Percentiles rank a stretch among this genome's conserved stretches.
These are phyloP conservation scores for Lentinula raphanica DNA, from an alignment of 768 basidiomycete genomes.

Conservation along the genomic window DNA sequence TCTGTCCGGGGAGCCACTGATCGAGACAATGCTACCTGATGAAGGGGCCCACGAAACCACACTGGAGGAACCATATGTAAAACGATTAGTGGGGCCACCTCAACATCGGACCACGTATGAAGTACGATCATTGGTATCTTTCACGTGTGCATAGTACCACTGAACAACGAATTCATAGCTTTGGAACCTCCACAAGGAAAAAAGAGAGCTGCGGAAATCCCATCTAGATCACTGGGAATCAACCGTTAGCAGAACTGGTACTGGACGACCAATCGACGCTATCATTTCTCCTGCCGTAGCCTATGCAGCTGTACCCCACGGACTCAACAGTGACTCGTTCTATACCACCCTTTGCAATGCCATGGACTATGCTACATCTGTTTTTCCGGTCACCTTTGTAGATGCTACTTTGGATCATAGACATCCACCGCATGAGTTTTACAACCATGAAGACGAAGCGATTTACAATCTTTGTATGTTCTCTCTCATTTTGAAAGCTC, in stretches of 20 bases:
- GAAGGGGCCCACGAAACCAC: slow-evolving; percentile 17
- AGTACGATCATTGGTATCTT: background rate
- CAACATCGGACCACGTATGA: slow-evolving; percentile 23
- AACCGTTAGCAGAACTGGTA: slow-evolving; percentile 47
- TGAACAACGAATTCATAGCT: slow-evolving; percentile 22
- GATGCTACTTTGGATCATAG: slow-evolving; percentile 49
- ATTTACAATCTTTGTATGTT: slow-evolving; percentile 48
- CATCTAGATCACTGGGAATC: slow-evolving; percentile 63
- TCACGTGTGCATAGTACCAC: background rate
- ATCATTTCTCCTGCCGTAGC: slow-evolving; percentile 64
- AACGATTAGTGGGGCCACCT: slow-evolving; percentile 2
- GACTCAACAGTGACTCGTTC: slow-evolving; percentile 36
- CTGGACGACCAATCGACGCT: slow-evolving; percentile 71
- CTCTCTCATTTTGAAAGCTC: too few relatives aligned
- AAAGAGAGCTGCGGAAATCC: slow-evolving; percentile 43
- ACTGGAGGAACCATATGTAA: slow-evolving; percentile 6
- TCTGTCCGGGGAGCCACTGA: slow-evolving; percentile 50
- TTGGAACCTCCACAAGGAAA: slow-evolving; percentile 60
- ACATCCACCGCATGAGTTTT: slow-evolving; percentile 39
- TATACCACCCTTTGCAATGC: slow-evolving; percentile 65
- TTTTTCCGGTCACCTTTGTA: slow-evolving; percentile 65
- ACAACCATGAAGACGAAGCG: slow-evolving; percentile 43
- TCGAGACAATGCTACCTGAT: slow-evolving; percentile 40
- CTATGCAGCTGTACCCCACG: slow-evolving; percentile 61
- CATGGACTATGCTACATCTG: slow-evolving; percentile 56